Evolutionary conservation across 2,329 filamentous ascomycete species (phyloP).

Genomic region (Parafenestella ontariensis): DNA sequence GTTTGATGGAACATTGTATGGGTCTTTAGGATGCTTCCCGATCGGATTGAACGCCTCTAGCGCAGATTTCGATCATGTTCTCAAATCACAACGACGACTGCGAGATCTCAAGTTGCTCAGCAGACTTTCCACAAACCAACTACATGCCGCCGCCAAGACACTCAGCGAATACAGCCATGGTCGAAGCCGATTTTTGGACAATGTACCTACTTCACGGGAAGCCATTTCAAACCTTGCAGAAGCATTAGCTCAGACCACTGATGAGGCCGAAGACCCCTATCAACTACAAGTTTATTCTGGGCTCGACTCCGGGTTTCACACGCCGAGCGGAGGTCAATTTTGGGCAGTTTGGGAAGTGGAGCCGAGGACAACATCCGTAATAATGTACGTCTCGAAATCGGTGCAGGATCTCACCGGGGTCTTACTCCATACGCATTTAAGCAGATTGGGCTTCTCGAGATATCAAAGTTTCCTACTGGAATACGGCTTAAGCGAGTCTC

Average conservation of each 20-base stretch:
- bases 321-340: conserved; percentile 40
- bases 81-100: conserved; percentile 42
- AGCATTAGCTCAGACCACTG: conserved; percentile 25
- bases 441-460: conserved; percentile 40
- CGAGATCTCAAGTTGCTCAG: conserved; percentile 40
- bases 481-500: conserved; percentile 29
- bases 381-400: conserved; percentile 48
- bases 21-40: conserved; percentile 45
- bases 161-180: conserved; percentile 25
- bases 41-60: conserved; percentile 43
- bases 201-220: conserved; percentile 29
- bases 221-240: conserved; percentile 33
- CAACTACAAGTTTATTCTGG: conserved; percentile 42
- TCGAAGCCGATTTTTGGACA: conserved; percentile 22
- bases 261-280: conserved; percentile 38
- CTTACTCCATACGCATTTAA: conserved; percentile 45
- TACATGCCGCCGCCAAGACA: conserved; percentile 26
- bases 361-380: conserved; percentile 30
- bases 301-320: conserved; percentile 50
- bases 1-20: conserved; percentile 34
- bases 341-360: conserved; percentile 47
- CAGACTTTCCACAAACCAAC: conserved; percentile 28
- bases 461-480: conserved; percentile 48
- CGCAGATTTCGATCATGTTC: conserved; percentile 40
- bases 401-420: conserved; percentile 38